Base-by-base conservation (phyloP, 1,284 basidiomycete genomes). In the Bondarzewia mesenterica region DNA sequence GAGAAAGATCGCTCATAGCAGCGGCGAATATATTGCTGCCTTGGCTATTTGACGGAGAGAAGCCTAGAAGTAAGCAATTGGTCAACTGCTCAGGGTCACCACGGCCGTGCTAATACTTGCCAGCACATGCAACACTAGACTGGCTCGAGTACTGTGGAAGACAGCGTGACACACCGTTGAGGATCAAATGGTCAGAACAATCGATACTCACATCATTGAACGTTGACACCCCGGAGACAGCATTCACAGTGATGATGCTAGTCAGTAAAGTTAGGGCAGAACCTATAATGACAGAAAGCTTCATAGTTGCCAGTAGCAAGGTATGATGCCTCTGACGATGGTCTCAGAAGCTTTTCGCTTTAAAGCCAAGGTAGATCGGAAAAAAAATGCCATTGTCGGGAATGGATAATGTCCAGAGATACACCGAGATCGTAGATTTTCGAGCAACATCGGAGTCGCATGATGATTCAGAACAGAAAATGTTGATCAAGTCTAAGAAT, bases 1-100 rank as follows among this genome's bases (percentile, higher is more conserved):
- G 65, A 23, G 62, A 65, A 7, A 63, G 51, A 52, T 67, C 64
- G 48, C 57, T 58, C 60, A 66, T 62, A 14, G 63, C 61, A 29
- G 66, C 60, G 8, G 65, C 62, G 53, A 62, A 64, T 41, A 64
- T 63, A 15, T 55, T 57, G 41, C 49, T 60, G 5, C 63, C 63
- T 48, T 65, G 63, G 25, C 54, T 57, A 47, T 67, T 65, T 29
- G 57, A 57, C 1, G 63, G 59, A 4, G 49, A 44, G 47, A 62
- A 62, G 18, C 59, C 58, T 62, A 16, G 26, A 32, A 35, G n/a
- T 37, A n/a, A n/a, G n/a, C n/a, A n/a, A n/a, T n/a, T n/a, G n/a
- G n/a, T n/a, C n/a, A n/a, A n/a, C n/a, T n/a, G n/a, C n/a, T n/a
- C n/a, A n/a, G n/a, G n/a, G n/a, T n/a, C n/a, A n/a, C n/a, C n/a